A percentile compares a stretch with the other conserved stretches of the same genome.
phyloP scores from a whole-genome alignment of 1,284 basidiomycete species.

The Moniliophthora roreri region DNA sequence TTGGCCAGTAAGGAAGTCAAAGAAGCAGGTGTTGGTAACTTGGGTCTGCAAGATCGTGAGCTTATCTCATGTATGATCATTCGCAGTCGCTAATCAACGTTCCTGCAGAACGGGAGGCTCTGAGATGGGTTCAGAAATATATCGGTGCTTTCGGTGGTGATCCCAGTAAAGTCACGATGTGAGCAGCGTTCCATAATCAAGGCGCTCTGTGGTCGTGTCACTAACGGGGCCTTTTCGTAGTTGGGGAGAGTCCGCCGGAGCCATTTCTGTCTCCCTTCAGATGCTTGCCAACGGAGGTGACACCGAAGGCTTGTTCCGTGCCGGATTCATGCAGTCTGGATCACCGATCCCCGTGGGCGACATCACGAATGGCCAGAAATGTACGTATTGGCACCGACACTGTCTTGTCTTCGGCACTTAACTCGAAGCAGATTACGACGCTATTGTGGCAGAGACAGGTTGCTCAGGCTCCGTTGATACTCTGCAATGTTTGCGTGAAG shows the following conservation, averaged over 20 bases:
- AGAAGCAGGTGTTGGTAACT: constrained; percentile 43
- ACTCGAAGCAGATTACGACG: constrained; percentile 38
- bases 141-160: constrained; percentile 66
- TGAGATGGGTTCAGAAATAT: constrained; percentile 69
- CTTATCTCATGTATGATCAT: neutral
- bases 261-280: constrained; percentile 49
- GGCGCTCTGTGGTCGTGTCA: too few species aligned
- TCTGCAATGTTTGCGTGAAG: constrained; percentile 46
- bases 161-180: constrained; percentile 57
- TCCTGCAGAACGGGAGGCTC: constrained; percentile 49
- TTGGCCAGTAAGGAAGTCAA: constrained; percentile 41
- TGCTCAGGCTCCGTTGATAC: constrained; percentile 42
- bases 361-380: constrained; percentile 36
- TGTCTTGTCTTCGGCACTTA: neutral
- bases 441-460: constrained; percentile 42
- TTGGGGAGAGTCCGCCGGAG: constrained; percentile 60
- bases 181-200: constrained; percentile 20
- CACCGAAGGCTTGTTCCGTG: constrained; percentile 49
- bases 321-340: constrained; percentile 53
- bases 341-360: constrained; percentile 42
- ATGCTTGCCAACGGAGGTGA: constrained; percentile 53
- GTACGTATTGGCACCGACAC: neutral
- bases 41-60: constrained; percentile 44
- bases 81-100: neutral
- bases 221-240: constrained; percentile 27